Evolutionary conservation across 2,329 filamentous ascomycete genomes (phyloP).

Genomic region (Coniochaeta sp.): DNA sequence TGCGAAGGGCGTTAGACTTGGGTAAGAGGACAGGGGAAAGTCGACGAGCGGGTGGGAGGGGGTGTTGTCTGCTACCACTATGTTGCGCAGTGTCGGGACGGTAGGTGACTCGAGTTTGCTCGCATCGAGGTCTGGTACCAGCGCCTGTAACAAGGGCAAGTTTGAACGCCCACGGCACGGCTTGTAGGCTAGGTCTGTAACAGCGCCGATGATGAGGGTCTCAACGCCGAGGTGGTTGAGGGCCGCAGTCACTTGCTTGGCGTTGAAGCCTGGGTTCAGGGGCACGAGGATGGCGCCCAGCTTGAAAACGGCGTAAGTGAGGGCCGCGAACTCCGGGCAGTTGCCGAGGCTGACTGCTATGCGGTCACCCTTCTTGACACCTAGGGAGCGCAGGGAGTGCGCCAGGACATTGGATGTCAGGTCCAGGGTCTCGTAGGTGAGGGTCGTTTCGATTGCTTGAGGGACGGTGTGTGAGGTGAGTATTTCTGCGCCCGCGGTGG

Average conservation of each 20-base stretch:
- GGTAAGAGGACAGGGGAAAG: conserved; percentile 34
- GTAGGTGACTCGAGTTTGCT: conserved; percentile 30
- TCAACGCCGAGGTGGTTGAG: conserved; percentile 66
- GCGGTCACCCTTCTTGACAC: conserved; percentile 74
- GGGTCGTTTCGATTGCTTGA: conserved; percentile 51
- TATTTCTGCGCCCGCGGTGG: conserved; percentile 19
- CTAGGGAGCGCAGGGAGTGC: conserved; percentile 58
- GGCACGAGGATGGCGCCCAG: conserved; percentile 92
- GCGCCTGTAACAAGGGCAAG: conserved; percentile 33
- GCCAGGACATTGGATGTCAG: conserved; percentile 69
- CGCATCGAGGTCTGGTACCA: conserved; percentile 35
- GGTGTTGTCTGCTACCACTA: conserved; percentile 78
- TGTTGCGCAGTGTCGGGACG: conserved; percentile 61
- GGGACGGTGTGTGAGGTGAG: conserved; percentile 40
- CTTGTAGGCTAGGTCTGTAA: conserved; percentile 73
- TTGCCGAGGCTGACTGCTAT: conserved; percentile 87
- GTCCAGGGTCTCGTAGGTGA: conserved; percentile 74
- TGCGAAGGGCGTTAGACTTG: conserved; percentile 38
- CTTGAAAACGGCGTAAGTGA: conserved; percentile 89
- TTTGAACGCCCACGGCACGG: conserved; percentile 49
- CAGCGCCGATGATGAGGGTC: conserved; percentile 76
- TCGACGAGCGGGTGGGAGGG: conserved; percentile 31
- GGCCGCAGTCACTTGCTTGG: conserved; percentile 68
- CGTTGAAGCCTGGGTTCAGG: conserved; percentile 84
- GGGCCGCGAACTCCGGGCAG: conserved; percentile 71